Evolutionary conservation across 257 asterid species (phyloP), one percentile per base, ranked within the genome.

Genomic region (Agastache rugosa): DNA sequence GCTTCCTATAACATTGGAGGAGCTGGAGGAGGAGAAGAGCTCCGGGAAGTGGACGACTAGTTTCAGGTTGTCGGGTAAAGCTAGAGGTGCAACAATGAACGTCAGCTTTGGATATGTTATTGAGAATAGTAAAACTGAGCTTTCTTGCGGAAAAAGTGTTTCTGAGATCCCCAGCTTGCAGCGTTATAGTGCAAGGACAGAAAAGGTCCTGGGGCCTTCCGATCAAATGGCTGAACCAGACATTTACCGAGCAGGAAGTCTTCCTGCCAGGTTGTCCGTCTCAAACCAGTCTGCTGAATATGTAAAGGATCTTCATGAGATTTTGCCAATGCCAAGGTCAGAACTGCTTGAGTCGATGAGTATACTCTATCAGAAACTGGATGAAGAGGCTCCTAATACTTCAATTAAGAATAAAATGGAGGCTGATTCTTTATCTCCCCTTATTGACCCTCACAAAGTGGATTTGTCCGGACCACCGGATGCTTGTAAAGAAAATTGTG

Each of bases 1-100:
- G 83, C 98, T 95, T 81, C 99, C 99, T 59, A 78, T 95, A 68
- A 89, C 96, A 9, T 61, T 92, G 75, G 99, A 95, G 83, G 99
- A 95, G 71, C 73, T 95, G 67, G 96, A 87, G 69, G 98, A 92
- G 69, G 96, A 92, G 87, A 92, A 86, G 79, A 83, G 93, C 82
- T 83, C 89, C 0, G 98, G 99, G 63, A 95, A 81, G 76, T 95
- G 99, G 99, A 85, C 96, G 20, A 95, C 99, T 75, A 95, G 98
- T 87, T 95, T 85, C 82, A 81, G 83, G 76, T 81, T 95, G 77
- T 86, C 97, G 3, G 98, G 98, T 44, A 88, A 85, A 83, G 99
- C 96, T 44, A 84, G 79, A 79, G 96, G 96, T 39, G 99, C 93
- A 22, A 85, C 78, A 17, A 66, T 95, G 80, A 87, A 90, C 74